These are phyloP conservation scores for Fonsecaea erecta DNA, from an alignment of 2,329 filamentous ascomycete genomes.

Conservation along the genomic window DNA sequence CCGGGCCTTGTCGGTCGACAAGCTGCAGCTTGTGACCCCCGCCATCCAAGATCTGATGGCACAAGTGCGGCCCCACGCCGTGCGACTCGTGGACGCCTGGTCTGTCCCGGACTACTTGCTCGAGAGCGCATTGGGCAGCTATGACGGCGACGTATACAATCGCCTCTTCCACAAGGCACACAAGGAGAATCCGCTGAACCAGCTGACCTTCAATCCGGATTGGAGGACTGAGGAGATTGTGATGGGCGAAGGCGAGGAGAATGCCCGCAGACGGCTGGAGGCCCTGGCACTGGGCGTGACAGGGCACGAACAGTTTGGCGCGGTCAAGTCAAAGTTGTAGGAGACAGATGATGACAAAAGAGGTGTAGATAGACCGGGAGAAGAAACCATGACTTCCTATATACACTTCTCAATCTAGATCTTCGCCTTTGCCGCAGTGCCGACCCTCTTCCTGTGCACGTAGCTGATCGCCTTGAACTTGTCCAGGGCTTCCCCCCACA, in stretches of 20 bases:
- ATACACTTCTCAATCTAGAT: slow-evolving; percentile 43
- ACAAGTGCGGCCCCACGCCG: slow-evolving; percentile 56
- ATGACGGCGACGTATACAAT: slow-evolving; percentile 60
- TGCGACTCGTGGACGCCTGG: slow-evolving; percentile 59
- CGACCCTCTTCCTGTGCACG: slow-evolving; percentile 54
- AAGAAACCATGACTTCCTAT: slow-evolving; percentile 10
- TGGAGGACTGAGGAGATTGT: slow-evolving; percentile 57
- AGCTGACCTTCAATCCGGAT: slow-evolving; percentile 56
- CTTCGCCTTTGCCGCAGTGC: slow-evolving; percentile 54
- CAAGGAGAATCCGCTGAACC: slow-evolving; percentile 57
- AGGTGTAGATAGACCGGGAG: neutral
- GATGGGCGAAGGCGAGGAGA: slow-evolving; percentile 50
- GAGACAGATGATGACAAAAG: slow-evolving; percentile 18
- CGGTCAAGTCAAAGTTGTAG: slow-evolving; percentile 29
- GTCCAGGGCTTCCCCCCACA: slow-evolving; percentile 59
- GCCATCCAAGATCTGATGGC: slow-evolving; percentile 54
- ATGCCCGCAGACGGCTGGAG: slow-evolving; percentile 35
- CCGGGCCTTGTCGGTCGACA: slow-evolving; percentile 48
- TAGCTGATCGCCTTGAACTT: slow-evolving; percentile 59
- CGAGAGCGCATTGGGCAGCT: slow-evolving; percentile 57
- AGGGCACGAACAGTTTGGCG: slow-evolving; percentile 30
- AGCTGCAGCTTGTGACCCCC: slow-evolving; percentile 49
- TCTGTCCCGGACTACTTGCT: slow-evolving; percentile 59
- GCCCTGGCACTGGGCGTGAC: slow-evolving; percentile 31
- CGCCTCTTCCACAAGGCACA: slow-evolving; percentile 58